Evolutionary conservation across 129 eudicot genomes (phyloP).

Genomic region (Helichrysum umbraculigerum): DNA sequence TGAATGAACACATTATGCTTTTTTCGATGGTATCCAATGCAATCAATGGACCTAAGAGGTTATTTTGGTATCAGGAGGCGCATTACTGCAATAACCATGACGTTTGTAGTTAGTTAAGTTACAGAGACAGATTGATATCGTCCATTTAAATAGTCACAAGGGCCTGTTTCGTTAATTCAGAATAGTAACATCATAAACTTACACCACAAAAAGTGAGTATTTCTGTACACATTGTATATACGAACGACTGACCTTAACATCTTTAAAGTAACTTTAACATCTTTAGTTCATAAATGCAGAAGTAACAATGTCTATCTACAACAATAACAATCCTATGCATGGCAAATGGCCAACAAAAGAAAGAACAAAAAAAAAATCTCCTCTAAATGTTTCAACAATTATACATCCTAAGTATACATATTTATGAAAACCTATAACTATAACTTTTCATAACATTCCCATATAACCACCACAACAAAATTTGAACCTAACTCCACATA

Average conservation of each 20-base stretch:
- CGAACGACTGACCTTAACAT: neutral
- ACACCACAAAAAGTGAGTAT: neutral
- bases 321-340: neutral
- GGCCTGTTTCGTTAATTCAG: too few species aligned
- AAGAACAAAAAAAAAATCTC: neutral
- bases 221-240: neutral
- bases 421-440: constrained; percentile 24
- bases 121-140: neutral
- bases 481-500: neutral
- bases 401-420: constrained; percentile 26
- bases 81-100: neutral
- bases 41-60: neutral
- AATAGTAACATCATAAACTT: neutral
- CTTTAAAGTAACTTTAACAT: neutral
- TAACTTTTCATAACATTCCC: constrained; percentile 6
- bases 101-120: neutral
- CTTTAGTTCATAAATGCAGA: neutral
- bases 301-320: neutral
- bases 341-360: neutral
- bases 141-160: neutral
- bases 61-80: neutral
- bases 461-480: constrained; percentile 9
- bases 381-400: neutral
- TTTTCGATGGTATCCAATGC: neutral
- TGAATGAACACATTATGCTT: neutral